Conservation (phyloP, 306 rosid species). For the Quercus wislizeni region DNA sequence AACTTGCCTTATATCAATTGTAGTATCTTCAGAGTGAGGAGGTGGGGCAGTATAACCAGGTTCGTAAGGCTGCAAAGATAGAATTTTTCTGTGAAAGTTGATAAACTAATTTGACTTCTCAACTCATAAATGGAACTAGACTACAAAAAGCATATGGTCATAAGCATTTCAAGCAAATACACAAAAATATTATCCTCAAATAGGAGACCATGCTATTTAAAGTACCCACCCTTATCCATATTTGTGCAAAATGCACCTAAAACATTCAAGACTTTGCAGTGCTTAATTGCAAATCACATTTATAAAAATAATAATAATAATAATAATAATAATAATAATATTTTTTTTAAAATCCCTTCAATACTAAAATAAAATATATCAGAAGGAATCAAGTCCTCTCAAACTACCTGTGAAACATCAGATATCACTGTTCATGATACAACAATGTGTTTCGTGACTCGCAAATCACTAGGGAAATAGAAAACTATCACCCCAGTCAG, state of each 20-base stretch:
- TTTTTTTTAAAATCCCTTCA: not conserved
- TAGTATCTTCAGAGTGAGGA: slow-evolving; percentile 41
- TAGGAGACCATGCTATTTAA: not conserved
- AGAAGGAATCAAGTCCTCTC: not conserved
- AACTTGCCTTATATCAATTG: slow-evolving; percentile 52
- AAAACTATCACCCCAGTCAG: not conserved
- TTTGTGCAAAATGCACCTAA: not conserved
- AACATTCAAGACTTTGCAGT: not conserved
- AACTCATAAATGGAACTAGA: not conserved
- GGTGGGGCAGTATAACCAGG: slow-evolving; percentile 49
- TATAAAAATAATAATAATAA: not conserved
- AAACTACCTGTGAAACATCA: not conserved
- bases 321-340: no score
- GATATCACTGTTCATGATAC: not conserved
- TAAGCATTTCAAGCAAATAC: not conserved
- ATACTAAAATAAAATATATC: not conserved
- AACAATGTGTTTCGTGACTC: not conserved
- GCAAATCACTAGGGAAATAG: not conserved
- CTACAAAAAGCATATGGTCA: not conserved
- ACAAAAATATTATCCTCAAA: not conserved
- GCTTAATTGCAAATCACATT: not conserved
- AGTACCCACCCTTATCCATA: not conserved
- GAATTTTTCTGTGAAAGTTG: not conserved
- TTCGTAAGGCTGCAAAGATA: slow-evolving; percentile 37
- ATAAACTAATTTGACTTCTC: not conserved